phyloP scores from a whole-genome alignment of 2,329 filamentous ascomycete genomes.

The Cladophialophora exuberans region DNA sequence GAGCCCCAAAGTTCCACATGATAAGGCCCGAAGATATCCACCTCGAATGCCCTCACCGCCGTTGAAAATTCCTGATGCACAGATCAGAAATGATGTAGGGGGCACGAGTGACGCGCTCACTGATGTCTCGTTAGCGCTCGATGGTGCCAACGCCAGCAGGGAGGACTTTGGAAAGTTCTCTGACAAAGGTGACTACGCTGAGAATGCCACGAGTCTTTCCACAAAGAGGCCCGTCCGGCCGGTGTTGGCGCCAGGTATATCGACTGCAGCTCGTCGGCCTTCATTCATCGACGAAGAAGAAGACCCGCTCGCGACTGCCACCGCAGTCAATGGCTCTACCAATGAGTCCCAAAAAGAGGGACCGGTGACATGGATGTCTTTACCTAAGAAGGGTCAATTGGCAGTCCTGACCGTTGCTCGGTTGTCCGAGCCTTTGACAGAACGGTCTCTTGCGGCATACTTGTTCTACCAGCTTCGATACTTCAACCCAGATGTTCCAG shows the following conservation, averaged over 20 bases:
- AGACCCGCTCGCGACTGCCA: slow-evolving; percentile 22
- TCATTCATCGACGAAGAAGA: slow-evolving; percentile 35
- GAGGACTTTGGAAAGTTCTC: slow-evolving; percentile 4
- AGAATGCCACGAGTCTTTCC: background rate
- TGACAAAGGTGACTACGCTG: background rate
- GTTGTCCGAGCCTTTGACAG: slow-evolving; percentile 78
- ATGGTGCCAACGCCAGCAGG: background rate
- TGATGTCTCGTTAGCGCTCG: slow-evolving; percentile 5
- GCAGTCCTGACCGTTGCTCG: slow-evolving; percentile 76
- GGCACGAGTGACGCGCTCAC: background rate
- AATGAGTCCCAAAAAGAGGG: slow-evolving; percentile 38
- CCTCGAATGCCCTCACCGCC: slow-evolving; percentile 24
- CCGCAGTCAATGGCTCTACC: background rate
- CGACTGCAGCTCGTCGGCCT: slow-evolving; percentile 25
- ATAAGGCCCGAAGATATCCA: background rate
- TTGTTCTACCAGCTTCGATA: slow-evolving; percentile 88
- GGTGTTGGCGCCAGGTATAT: slow-evolving; percentile 17
- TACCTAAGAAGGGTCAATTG: slow-evolving; percentile 78
- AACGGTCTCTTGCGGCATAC: slow-evolving; percentile 77
- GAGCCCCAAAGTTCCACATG: slow-evolving; percentile 6
- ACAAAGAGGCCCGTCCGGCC: slow-evolving; percentile 7
- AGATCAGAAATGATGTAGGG: slow-evolving; percentile 14
- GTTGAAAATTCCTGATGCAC: background rate
- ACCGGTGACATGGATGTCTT: slow-evolving; percentile 68
- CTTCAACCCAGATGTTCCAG: slow-evolving; percentile 64